Evolutionary conservation across 108 stramenopile genomes (phyloP).

Genomic region (Craspedostauros australis): DNA sequence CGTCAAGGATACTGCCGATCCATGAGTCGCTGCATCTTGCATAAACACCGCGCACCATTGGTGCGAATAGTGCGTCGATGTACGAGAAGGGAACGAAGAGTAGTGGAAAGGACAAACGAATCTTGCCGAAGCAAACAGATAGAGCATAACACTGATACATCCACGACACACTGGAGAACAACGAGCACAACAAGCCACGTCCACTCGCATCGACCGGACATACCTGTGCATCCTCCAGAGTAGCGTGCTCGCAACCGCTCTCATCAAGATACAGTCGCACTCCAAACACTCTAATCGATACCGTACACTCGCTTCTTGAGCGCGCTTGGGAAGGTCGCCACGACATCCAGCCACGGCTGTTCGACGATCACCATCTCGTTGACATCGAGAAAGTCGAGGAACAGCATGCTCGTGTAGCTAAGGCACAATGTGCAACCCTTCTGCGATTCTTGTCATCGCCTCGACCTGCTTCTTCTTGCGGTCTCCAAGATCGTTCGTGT

Average conservation of each 20-base stretch:
- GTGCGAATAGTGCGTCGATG: background rate
- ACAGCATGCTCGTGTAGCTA: conserved; percentile 72
- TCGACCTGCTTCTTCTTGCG: no score
- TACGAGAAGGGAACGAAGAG: background rate
- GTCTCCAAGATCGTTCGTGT: no score
- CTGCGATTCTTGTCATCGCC: no score
- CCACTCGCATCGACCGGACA: background rate
- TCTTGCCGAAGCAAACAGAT: background rate
- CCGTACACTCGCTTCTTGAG: conserved; percentile 74
- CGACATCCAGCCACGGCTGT: conserved; percentile 74
- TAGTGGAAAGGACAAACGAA: background rate
- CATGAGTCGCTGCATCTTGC: conserved; percentile 42
- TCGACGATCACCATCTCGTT: conserved; percentile 83
- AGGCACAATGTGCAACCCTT: conserved; percentile 72
- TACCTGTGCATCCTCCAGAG: background rate
- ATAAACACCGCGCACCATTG: background rate
- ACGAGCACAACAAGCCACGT: background rate
- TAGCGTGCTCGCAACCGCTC: background rate
- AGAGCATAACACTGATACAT: no score
- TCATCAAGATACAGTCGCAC: background rate
- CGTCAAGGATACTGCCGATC: conserved; percentile 19
- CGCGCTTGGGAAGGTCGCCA: conserved; percentile 71
- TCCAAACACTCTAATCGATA: conserved; percentile 18
- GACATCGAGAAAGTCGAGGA: conserved; percentile 52
- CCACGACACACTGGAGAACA: background rate